Evolutionary conservation across 306 rosid species (phyloP).

Genomic region (Casuarina glauca): DNA sequence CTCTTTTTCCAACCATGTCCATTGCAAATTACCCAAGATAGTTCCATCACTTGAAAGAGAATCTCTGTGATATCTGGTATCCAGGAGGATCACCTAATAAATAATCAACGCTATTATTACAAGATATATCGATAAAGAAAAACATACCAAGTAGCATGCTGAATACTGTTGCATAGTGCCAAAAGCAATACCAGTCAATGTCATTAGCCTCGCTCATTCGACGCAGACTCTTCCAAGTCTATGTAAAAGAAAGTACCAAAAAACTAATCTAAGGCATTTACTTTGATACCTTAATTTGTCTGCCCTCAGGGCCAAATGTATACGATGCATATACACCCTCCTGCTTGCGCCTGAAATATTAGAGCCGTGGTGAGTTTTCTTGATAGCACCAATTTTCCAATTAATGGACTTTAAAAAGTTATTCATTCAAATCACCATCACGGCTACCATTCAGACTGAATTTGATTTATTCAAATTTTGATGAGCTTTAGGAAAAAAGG

Average conservation of each 20-base stretch:
- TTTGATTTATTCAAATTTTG: not conserved
- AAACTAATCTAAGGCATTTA: slow-evolving; percentile 8
- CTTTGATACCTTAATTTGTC: slow-evolving; percentile 64
- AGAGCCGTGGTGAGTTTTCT: slow-evolving; percentile 26
- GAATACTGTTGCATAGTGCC: not conserved
- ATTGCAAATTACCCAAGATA: slow-evolving; percentile 68
- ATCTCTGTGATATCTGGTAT: slow-evolving; percentile 88
- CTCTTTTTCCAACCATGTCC: slow-evolving; percentile 80
- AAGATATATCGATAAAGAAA: not conserved
- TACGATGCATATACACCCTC: slow-evolving; percentile 74
- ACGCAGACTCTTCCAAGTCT: slow-evolving; percentile 3
- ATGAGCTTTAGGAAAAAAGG: not conserved
- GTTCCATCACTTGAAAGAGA: slow-evolving; percentile 71
- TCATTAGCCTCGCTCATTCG: not conserved
- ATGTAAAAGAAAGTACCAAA: not conserved
- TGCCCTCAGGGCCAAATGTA: slow-evolving; percentile 65
- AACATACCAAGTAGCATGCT: not conserved
- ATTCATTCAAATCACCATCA: not conserved
- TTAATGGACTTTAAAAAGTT: not conserved
- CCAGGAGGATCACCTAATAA: slow-evolving; percentile 54
- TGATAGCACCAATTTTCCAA: slow-evolving; percentile 1
- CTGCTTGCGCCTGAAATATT: slow-evolving; percentile 65
- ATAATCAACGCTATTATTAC: slow-evolving; percentile 6
- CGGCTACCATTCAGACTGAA: not conserved
- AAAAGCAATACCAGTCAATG: not conserved